These are phyloP conservation scores for Leccinum imitatum DNA, from an alignment of 768 basidiomycete genomes.

Conservation along the genomic window DNA sequence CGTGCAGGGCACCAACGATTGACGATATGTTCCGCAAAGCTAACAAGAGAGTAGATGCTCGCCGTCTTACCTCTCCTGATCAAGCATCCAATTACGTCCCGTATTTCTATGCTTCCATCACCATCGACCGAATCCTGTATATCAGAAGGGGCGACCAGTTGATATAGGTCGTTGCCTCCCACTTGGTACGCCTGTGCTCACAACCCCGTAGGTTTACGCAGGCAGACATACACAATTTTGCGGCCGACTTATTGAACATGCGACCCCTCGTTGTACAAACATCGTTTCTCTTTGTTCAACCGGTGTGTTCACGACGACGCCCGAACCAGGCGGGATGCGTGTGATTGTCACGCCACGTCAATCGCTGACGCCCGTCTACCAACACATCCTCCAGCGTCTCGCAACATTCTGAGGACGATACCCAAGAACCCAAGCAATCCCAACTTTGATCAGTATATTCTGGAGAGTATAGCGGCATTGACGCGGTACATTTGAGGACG, in stretches of 20 bases:
- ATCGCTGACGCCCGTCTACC: conserved; percentile 65
- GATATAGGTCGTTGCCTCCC: conserved; percentile 50
- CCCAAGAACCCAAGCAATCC: conserved; percentile 98
- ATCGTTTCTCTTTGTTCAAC: background rate
- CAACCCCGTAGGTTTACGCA: conserved; percentile 69
- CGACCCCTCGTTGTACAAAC: too few species aligned
- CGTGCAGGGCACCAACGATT: background rate
- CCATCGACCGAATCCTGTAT: conserved; percentile 93
- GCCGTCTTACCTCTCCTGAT: conserved; percentile 87
- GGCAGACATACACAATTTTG: conserved; percentile 82
- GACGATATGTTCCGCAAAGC: conserved; percentile 38
- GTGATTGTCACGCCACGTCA: conserved; percentile 88
- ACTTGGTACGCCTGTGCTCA: background rate
- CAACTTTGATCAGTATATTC: conserved; percentile 95
- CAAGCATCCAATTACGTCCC: conserved; percentile 92
- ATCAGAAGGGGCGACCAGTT: conserved; percentile 78
- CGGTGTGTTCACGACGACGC: background rate
- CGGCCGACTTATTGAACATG: conserved; percentile 60
- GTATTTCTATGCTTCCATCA: conserved; percentile 95
- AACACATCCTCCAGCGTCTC: conserved; percentile 65
- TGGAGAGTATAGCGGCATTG: conserved; percentile 93
- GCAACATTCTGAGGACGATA: conserved; percentile 79
- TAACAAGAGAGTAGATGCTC: conserved; percentile 91
- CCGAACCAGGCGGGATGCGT: conserved; percentile 81
- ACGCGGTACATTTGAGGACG: conserved; percentile 57